Conservation (phyloP, 2,329 filamentous ascomycete genomes). For the Pseudopyricularia cyperi region DNA sequence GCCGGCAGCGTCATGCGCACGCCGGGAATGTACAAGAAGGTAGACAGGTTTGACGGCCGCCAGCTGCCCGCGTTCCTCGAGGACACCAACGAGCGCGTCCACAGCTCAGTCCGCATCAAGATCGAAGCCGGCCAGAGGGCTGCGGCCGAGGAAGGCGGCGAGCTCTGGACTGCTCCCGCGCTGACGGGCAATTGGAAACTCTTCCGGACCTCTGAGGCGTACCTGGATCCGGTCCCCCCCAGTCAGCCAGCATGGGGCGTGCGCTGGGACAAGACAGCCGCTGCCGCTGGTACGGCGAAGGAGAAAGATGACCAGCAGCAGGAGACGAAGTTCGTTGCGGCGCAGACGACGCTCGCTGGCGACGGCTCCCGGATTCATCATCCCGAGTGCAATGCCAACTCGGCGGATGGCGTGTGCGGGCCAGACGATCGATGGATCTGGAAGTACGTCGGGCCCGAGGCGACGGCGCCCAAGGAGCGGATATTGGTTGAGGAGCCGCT, state of each 20-base stretch:
- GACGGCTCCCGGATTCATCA: not conserved
- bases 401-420: not conserved
- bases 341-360: not conserved
- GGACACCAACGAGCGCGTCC: constrained; percentile 41
- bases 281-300: not conserved
- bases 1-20: constrained; percentile 27
- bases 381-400: not conserved
- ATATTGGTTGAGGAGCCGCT: constrained; percentile 39
- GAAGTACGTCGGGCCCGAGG: constrained; percentile 35
- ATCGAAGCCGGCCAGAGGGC: constrained; percentile 30
- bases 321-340: not conserved
- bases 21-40: constrained; percentile 33
- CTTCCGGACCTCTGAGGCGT: constrained; percentile 17
- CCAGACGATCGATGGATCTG: constrained; percentile 29
- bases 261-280: not conserved
- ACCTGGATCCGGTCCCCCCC: constrained; percentile 19
- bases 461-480: constrained; percentile 23
- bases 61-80: constrained; percentile 25
- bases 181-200: constrained; percentile 30
- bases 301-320: constrained; percentile 11
- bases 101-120: constrained; percentile 39
- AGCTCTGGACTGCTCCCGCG: constrained; percentile 31
- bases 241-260: not conserved
- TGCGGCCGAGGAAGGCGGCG: constrained; percentile 22
- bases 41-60: constrained; percentile 24